Conservation (phyloP, 768 basidiomycete genomes). For the Suillus americanus region DNA sequence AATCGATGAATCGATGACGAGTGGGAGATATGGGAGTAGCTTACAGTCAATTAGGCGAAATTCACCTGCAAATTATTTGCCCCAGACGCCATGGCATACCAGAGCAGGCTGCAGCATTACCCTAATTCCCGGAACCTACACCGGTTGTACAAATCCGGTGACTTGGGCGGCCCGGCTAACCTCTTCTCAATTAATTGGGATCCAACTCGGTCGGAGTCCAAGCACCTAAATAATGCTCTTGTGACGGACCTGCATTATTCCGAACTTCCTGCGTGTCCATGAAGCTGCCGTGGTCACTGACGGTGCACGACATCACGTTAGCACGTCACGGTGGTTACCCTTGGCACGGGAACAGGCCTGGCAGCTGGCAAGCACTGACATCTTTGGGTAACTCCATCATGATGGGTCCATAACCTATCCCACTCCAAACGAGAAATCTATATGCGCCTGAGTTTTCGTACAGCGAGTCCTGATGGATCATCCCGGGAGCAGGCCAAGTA, state of each 20-base stretch:
- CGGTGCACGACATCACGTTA: constrained; percentile 33
- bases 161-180: not conserved
- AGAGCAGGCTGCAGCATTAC: too few relatives aligned
- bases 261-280: constrained; percentile 20
- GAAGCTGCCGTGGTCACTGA: not conserved
- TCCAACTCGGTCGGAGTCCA: not conserved
- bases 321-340: constrained; percentile 66
- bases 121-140: too few relatives aligned
- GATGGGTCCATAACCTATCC: not conserved
- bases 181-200: too few relatives aligned
- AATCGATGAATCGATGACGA: too few relatives aligned
- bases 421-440: not conserved
- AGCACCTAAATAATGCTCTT: constrained; percentile 10
- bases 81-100: too few relatives aligned
- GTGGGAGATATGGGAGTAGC: too few relatives aligned
- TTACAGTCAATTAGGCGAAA: too few relatives aligned
- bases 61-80: too few relatives aligned
- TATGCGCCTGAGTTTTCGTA: not conserved
- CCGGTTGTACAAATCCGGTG: not conserved
- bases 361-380: constrained; percentile 85
- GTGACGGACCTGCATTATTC: constrained; percentile 34
- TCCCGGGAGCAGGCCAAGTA: constrained; percentile 63
- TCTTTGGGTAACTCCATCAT: constrained; percentile 34
- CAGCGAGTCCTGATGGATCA: constrained; percentile 71
- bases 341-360: constrained; percentile 66